These are phyloP conservation scores for Epichloe glyceriae DNA, from an alignment of 2,329 filamentous ascomycete species.

Conservation along the genomic window DNA sequence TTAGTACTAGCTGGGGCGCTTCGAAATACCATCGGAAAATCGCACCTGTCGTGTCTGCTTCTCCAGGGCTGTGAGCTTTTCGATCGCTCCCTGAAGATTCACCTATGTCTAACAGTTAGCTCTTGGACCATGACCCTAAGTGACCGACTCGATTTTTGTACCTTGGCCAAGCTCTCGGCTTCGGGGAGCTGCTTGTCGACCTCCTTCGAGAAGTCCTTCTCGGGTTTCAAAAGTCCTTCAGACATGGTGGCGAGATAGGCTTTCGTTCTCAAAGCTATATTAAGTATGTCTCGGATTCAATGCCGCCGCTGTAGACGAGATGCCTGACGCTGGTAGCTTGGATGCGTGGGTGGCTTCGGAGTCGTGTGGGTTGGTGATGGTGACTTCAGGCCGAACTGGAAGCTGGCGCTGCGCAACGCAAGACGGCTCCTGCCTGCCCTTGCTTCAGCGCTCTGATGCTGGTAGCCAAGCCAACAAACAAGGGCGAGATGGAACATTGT, in stretches of 20 bases:
- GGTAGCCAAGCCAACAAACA: slow-evolving; percentile 16
- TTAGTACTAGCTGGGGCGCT: slow-evolving; percentile 9
- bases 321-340: neutral
- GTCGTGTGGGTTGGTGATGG: slow-evolving; percentile 6
- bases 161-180: slow-evolving; percentile 79
- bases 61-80: slow-evolving; percentile 84
- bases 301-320: neutral
- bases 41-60: slow-evolving; percentile 92
- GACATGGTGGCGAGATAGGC: slow-evolving; percentile 46
- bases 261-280: neutral
- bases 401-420: slow-evolving; percentile 14
- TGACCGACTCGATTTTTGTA: slow-evolving; percentile 19
- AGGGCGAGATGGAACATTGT: slow-evolving; percentile 20
- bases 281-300: neutral
- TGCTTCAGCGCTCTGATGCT: slow-evolving; percentile 1
- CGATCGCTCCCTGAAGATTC: slow-evolving; percentile 76
- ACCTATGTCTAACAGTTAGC: slow-evolving; percentile 30
- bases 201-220: slow-evolving; percentile 98
- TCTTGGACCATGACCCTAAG: slow-evolving; percentile 21
- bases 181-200: slow-evolving; percentile 85
- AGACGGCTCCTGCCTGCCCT: slow-evolving; percentile 25
- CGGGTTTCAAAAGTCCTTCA: slow-evolving; percentile 73
- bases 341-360: neutral
- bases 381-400: slow-evolving; percentile 13
- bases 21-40: slow-evolving; percentile 7